phyloP scores from a whole-genome alignment of 1,284 basidiomycete genomes.

The Vanrija pseudolonga region DNA sequence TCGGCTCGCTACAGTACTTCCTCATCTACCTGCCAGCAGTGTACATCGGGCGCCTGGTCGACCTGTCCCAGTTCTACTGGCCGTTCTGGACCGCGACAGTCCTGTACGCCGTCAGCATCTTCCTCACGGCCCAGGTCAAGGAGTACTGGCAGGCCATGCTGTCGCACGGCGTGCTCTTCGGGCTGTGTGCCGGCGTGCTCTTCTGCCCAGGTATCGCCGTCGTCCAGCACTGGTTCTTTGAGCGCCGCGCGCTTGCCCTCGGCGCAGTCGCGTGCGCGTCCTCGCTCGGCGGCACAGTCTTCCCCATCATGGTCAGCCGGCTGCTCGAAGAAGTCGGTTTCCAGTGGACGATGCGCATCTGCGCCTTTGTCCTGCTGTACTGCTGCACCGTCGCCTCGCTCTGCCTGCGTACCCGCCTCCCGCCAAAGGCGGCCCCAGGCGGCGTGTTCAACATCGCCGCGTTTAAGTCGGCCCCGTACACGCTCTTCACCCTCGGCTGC shows the following conservation, averaged over 20 bases:
- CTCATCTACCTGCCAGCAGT: constrained; percentile 50
- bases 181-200: constrained; percentile 43
- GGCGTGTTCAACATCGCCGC: constrained; percentile 20
- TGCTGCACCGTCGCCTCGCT: constrained; percentile 10
- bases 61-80: constrained; percentile 55
- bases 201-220: constrained; percentile 54
- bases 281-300: constrained; percentile 47
- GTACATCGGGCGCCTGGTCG: constrained; percentile 57
- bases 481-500: constrained; percentile 8
- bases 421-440: constrained; percentile 16
- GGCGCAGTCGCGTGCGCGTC: constrained; percentile 23
- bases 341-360: constrained; percentile 27
- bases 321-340: constrained; percentile 14
- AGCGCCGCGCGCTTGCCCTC: constrained; percentile 23
- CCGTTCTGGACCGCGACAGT: constrained; percentile 51
- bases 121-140: constrained; percentile 56
- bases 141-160: constrained; percentile 55
- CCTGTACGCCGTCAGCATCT: constrained; percentile 54
- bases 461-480: constrained; percentile 12
- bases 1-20: constrained; percentile 63
- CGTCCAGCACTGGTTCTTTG: constrained; percentile 54
- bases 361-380: constrained; percentile 17
- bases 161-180: constrained; percentile 14
- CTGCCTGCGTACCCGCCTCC: constrained; percentile 15
- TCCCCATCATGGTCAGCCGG: constrained; percentile 51